These are phyloP conservation scores for Fusarium napiforme DNA, from an alignment of 2,329 filamentous ascomycete species.

Conservation along the genomic window DNA sequence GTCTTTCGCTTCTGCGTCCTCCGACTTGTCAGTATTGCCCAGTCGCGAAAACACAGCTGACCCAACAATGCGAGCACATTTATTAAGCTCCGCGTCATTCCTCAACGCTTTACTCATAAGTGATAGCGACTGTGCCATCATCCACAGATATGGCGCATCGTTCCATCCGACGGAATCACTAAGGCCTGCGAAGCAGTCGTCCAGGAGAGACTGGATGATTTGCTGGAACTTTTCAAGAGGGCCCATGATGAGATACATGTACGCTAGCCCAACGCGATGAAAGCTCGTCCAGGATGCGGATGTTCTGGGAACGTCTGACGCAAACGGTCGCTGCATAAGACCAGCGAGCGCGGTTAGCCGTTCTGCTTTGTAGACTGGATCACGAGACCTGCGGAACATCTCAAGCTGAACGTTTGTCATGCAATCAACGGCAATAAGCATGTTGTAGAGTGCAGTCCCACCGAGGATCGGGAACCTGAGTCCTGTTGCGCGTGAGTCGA, in stretches of 20 bases:
- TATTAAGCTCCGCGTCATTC: neutral
- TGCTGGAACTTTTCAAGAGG: constrained; percentile 4
- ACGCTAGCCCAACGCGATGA: neutral
- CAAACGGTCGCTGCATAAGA: neutral
- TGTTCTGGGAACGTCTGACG: neutral
- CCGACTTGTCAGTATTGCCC: neutral
- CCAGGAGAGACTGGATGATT: neutral
- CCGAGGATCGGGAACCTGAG: neutral
- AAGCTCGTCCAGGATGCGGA: neutral
- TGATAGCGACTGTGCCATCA: neutral
- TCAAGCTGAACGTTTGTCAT: constrained; percentile 3
- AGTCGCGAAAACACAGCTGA: neutral
- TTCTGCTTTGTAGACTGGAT: neutral
- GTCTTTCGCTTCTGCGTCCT: neutral
- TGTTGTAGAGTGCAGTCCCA: rapidly evolving
- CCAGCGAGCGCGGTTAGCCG: neutral
- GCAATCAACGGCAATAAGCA: neutral
- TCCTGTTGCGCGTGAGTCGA: constrained; percentile 17
- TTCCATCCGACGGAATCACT: constrained; percentile 11
- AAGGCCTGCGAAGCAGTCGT: neutral
- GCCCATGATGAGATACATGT: constrained; percentile 14
- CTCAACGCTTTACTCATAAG: neutral
- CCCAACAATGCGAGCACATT: neutral
- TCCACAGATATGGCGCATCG: neutral
- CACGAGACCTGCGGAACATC: constrained; percentile 2